Conservation (phyloP, 2,329 filamentous ascomycete genomes). For the Aspergillus persii region DNA sequence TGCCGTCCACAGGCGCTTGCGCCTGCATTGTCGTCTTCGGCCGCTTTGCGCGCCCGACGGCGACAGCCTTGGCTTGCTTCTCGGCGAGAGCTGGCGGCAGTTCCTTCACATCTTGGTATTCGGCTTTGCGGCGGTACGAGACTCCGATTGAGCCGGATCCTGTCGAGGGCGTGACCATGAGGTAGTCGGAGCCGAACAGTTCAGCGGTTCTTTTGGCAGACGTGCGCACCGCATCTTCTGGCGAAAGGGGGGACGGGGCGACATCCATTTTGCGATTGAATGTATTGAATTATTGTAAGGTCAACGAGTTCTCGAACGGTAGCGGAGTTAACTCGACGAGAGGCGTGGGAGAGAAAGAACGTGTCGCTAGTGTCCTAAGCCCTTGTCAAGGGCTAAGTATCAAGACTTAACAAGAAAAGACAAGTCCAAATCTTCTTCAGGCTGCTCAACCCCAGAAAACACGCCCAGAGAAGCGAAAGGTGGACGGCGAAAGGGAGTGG, state of each 20-base stretch:
- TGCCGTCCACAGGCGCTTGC: conserved; percentile 51
- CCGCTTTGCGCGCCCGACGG: conserved; percentile 62
- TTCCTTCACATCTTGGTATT: conserved; percentile 76
- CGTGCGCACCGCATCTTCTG: conserved; percentile 39
- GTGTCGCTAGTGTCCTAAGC: conserved; percentile 18
- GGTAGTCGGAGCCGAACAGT: conserved; percentile 48
- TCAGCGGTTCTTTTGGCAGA: conserved; percentile 48
- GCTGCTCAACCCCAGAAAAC: background rate
- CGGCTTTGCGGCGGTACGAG: conserved; percentile 50
- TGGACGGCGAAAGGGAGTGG: background rate
- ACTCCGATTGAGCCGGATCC: conserved; percentile 42
- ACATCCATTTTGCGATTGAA: conserved; percentile 27
- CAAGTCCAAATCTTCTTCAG: background rate
- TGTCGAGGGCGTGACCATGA: conserved; percentile 44
- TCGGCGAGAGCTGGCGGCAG: conserved; percentile 75
- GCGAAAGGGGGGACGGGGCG: conserved; percentile 23
- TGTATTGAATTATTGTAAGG: background rate
- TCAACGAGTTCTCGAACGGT: background rate
- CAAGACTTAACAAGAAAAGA: background rate
- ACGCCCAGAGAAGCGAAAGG: conserved; percentile 4
- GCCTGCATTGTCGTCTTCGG: conserved; percentile 51
- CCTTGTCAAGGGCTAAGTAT: background rate
- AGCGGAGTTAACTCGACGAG: background rate
- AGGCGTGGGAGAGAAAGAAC: background rate
- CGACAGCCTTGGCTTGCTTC: conserved; percentile 69